Conservation (phyloP, 2,329 filamentous ascomycete species). For the Ophiosphaerella korrae region DNA sequence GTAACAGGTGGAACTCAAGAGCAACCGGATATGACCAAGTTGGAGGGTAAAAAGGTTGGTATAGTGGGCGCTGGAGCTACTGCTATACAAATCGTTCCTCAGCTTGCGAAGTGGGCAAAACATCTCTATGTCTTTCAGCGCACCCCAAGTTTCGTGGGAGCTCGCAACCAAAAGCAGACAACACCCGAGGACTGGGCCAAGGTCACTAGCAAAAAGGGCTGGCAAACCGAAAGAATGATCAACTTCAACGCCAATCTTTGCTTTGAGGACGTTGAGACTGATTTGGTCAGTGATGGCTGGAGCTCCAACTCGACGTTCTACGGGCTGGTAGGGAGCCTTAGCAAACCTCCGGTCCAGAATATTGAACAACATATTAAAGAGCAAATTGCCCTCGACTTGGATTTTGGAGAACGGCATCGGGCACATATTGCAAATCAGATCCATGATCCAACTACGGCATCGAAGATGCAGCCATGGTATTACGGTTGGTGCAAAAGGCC, state of each 20-base stretch:
- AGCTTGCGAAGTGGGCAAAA: neutral
- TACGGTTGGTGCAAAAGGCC: conserved; percentile 68
- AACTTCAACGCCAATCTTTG: conserved; percentile 53
- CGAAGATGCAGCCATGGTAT: conserved; percentile 64
- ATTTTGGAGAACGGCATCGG: conserved; percentile 40
- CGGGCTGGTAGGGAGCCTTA: neutral
- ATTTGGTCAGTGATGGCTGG: conserved; percentile 60
- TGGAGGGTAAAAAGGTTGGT: conserved; percentile 36
- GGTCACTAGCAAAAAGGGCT: conserved; percentile 45
- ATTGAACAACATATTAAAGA: conserved; percentile 59
- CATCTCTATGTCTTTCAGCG: neutral
- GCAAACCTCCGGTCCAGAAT: conserved; percentile 40
- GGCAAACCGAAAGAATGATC: conserved; percentile 54
- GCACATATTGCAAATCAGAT: conserved; percentile 57
- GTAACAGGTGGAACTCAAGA: conserved; percentile 29
- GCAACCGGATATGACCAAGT: conserved; percentile 33
- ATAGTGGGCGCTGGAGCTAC: neutral
- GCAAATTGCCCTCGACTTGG: conserved; percentile 15
- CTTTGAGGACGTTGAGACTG: conserved; percentile 25
- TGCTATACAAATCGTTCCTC: neutral
- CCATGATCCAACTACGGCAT: conserved; percentile 57
- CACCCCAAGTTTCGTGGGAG: neutral
- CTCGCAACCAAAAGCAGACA: conserved; percentile 1
- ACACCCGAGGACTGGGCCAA: conserved; percentile 16
- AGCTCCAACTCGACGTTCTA: conserved; percentile 8